Conservation (phyloP, 768 basidiomycete genomes). For the Kwoniella dejecticola region DNA sequence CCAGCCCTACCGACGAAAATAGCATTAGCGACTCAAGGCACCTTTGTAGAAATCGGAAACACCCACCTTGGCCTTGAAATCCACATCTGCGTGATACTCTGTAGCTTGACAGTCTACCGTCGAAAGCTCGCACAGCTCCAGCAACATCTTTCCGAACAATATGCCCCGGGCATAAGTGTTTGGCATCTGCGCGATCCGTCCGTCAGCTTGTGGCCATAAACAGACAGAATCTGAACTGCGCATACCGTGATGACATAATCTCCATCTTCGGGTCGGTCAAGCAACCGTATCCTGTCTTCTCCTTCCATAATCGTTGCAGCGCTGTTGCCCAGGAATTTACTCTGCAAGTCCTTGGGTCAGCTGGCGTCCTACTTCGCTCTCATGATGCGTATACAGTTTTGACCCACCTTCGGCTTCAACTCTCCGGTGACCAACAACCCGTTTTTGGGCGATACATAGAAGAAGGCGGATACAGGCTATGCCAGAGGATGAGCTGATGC, state of each 20-base stretch:
- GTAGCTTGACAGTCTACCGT: constrained; percentile 78
- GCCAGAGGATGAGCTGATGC: background rate
- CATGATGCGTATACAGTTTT: too few species aligned
- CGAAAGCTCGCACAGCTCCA: constrained; percentile 90
- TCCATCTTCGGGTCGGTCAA: constrained; percentile 82
- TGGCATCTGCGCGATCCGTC: constrained; percentile 93
- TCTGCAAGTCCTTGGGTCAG: constrained; percentile 49
- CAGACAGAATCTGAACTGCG: too few species aligned
- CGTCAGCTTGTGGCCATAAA: too few species aligned
- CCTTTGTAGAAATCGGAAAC: background rate
- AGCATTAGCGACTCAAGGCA: background rate
- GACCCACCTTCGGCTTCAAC: constrained; percentile 72
- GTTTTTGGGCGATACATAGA: constrained; percentile 90
- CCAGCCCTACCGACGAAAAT: constrained; percentile 68
- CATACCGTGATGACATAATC: constrained; percentile 61
- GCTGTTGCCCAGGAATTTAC: constrained; percentile 93
- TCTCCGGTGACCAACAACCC: constrained; percentile 85
- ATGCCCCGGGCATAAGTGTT: constrained; percentile 78
- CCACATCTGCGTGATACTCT: constrained; percentile 74
- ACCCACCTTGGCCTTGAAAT: constrained; percentile 94
- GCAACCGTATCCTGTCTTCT: constrained; percentile 80
- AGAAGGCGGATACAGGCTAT: constrained; percentile 72
- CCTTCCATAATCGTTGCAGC: constrained; percentile 97
- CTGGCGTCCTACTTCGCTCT: background rate
- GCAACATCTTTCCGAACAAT: constrained; percentile 71